These are phyloP conservation scores for Penicillium alfredii DNA, from an alignment of 495 filamentous ascomycete genomes.

Conservation along the genomic window DNA sequence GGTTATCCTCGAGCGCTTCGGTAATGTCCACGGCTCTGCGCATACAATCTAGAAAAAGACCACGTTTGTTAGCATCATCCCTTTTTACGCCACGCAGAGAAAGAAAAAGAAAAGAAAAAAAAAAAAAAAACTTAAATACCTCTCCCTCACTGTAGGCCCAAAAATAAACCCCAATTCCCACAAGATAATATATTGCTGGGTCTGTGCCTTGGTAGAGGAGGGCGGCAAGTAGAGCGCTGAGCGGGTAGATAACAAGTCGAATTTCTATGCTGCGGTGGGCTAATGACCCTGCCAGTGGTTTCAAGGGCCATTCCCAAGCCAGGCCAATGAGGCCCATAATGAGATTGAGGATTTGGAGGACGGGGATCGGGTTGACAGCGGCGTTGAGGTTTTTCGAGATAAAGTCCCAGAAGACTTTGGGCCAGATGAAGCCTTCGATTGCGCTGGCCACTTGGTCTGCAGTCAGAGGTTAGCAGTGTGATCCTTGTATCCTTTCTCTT, in stretches of 20 bases:
- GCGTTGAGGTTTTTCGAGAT: constrained; percentile 83
- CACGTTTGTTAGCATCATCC: constrained; percentile 15
- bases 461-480: constrained; percentile 9
- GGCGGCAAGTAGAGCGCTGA: constrained; percentile 65
- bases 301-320: constrained; percentile 88
- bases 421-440: constrained; percentile 92
- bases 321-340: constrained; percentile 75
- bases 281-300: constrained; percentile 52
- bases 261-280: constrained; percentile 85
- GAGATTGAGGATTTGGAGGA: constrained; percentile 92
- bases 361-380: constrained; percentile 79
- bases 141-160: constrained; percentile 98
- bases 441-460: constrained; percentile 81
- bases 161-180: constrained; percentile 85
- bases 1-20: constrained; percentile 24
- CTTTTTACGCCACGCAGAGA: no score
- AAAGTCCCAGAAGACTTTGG: constrained; percentile 98
- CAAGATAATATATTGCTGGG: constrained; percentile 82
- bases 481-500: no score
- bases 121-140: constrained; percentile 47
- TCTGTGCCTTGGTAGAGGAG: constrained; percentile 92
- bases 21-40: constrained; percentile 53
- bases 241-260: constrained; percentile 75
- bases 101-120: neutral
- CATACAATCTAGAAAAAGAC: constrained; percentile 42